Evolutionary conservation across 116 monocot species (phyloP).

Genomic region (Papilionanthe hybrid): DNA sequence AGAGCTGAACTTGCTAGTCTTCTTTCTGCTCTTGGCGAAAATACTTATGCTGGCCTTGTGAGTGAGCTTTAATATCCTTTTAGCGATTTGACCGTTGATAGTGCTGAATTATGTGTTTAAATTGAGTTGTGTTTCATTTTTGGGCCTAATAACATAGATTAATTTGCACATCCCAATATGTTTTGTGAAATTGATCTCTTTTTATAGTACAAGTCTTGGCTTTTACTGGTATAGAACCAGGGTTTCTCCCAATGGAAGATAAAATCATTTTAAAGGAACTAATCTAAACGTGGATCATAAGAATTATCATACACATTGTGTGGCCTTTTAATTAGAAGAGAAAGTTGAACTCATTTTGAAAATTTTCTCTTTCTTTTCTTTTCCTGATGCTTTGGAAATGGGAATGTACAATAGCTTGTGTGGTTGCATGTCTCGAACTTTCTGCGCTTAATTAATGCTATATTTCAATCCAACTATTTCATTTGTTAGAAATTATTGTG

Average conservation of each 20-base stretch:
- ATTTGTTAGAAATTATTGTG: too few relatives aligned
- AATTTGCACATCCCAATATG: background rate
- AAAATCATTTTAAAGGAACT: background rate
- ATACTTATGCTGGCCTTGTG: slow-evolving; percentile 42
- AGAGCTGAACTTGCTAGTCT: slow-evolving; percentile 54
- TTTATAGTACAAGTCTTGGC: background rate
- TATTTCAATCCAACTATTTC: too few relatives aligned
- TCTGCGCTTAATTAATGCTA: background rate
- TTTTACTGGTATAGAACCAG: background rate
- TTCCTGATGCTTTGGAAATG: background rate
- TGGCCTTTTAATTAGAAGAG: background rate
- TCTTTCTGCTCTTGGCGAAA: slow-evolving; percentile 77
- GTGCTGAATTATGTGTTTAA: background rate
- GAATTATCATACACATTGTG: background rate
- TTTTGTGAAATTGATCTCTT: background rate
- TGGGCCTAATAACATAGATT: too few relatives aligned
- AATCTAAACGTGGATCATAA: background rate
- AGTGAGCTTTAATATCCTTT: slow-evolving; percentile 15
- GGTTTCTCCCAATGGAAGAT: background rate
- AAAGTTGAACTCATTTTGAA: background rate
- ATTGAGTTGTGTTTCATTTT: background rate
- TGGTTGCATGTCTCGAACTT: background rate
- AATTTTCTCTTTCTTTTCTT: background rate
- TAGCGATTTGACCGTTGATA: too few relatives aligned
- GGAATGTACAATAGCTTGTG: background rate